These are phyloP conservation scores for Fusarium sp. DNA, from an alignment of 2,329 filamentous ascomycete species.

Conservation along the genomic window DNA sequence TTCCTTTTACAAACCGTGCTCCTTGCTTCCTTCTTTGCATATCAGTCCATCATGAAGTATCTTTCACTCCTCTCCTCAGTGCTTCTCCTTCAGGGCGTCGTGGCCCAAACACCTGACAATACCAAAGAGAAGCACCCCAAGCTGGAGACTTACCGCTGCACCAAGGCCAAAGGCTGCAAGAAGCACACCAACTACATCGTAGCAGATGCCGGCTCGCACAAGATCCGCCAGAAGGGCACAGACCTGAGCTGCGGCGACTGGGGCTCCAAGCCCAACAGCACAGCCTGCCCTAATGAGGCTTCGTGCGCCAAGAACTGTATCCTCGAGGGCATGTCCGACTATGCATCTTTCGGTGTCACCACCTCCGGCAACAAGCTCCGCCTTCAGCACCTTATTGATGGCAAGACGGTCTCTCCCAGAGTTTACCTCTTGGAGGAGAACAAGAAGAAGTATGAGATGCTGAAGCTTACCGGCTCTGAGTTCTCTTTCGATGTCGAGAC, in stretches of 20 bases:
- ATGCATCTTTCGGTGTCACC: slow-evolving; percentile 60
- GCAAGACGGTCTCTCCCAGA: slow-evolving; percentile 55
- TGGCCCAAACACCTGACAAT: slow-evolving; percentile 56
- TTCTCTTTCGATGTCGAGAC: slow-evolving; percentile 76
- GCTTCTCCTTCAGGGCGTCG: slow-evolving; percentile 14
- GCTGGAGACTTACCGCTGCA: slow-evolving; percentile 66
- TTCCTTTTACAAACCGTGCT: not conserved
- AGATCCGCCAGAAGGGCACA: slow-evolving; percentile 57
- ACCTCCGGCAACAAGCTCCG: slow-evolving; percentile 50
- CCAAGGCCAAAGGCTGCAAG: slow-evolving; percentile 62
- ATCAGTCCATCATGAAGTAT: slow-evolving; percentile 19
- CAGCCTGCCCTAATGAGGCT: slow-evolving; percentile 62
- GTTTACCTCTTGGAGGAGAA: slow-evolving; percentile 69
- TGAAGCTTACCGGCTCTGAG: slow-evolving; percentile 71
- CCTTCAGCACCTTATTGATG: slow-evolving; percentile 44
- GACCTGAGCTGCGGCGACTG: slow-evolving; percentile 43
- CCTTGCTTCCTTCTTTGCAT: not conserved
- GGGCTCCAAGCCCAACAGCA: slow-evolving; percentile 54
- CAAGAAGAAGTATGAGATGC: slow-evolving; percentile 69
- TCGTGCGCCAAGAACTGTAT: slow-evolving; percentile 67
- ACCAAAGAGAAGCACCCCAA: slow-evolving; percentile 62
- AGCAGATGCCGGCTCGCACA: slow-evolving; percentile 61
- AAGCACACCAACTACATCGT: slow-evolving; percentile 62
- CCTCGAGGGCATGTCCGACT: slow-evolving; percentile 61
- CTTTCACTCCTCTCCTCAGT: slow-evolving; percentile 15